Evolutionary conservation across 495 filamentous ascomycete species (phyloP), one percentile per base, ranked within the genome.

Genomic region (Platismatia glauca): DNA sequence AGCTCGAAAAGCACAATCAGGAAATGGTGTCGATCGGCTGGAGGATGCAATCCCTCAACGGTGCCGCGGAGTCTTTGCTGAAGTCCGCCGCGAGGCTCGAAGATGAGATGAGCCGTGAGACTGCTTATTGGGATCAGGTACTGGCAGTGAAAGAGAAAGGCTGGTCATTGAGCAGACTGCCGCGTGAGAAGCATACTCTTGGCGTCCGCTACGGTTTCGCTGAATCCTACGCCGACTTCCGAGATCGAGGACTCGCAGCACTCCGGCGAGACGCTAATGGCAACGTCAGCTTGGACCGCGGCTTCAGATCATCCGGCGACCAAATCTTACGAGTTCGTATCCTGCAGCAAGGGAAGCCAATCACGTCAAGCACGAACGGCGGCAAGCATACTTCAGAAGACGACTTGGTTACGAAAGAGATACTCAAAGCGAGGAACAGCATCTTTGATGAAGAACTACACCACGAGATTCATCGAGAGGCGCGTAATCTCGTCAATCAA

Each of bases 401-500:
- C 12, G 69, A 73, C 3, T 73, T 78, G 2, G 75, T 84, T 20
- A 66, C 65, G 7, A 41, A 58, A 44, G 55, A 63, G 31, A 64
- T 97, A 52, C 79, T 86, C 22, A 86, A 90, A 66, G 90, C 91
- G 15, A 85, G 92, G 34, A 88, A 99, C 71, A 91, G 89, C 60
- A 78, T 95, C 2, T 97, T 89, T 69, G 88, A 92, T 59, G 87
- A 96, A 68, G 95, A 99, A 70, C 74, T 99, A n/a, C 95, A 91
- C 79, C 85, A 95, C 65, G 94, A 97, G 72, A 72, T 99, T 27
- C 84, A 86, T 55, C 82, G 88, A 15, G 95, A 99, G 74, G 86
- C 88, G 3, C 84, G 90, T 8, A 75, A 79, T 0, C 74, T 95
- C 43, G 78, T 83, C 13, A 81, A 81, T 48, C 82, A 84, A 29